phyloP scores from a whole-genome alignment of 169 alveolate species.

The Plasmodium ovale region DNA sequence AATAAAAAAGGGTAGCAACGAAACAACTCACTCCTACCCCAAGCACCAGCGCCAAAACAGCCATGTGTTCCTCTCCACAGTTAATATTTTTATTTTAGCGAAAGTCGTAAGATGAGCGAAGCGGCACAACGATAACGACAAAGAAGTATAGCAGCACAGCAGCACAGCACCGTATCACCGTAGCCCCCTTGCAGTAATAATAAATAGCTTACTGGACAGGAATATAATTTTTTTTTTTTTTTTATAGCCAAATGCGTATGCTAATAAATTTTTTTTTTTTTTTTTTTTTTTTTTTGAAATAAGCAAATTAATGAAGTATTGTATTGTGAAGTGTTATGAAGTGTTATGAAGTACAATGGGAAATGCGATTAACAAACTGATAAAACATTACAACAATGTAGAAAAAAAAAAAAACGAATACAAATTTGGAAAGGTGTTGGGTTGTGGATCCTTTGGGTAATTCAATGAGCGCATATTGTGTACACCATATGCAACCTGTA shows the following conservation, averaged over 20 bases:
- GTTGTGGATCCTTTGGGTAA: conserved; percentile 70
- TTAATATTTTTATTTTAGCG: no score
- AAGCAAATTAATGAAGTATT: neutral
- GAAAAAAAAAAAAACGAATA: conserved; percentile 59
- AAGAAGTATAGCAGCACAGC: no score
- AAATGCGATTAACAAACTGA: conserved; percentile 33
- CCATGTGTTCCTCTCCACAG: no score
- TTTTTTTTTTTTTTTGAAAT: neutral
- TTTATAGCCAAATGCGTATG: neutral
- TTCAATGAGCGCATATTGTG: neutral
- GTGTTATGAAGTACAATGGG: conserved; percentile 54
- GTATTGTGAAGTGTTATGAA: conserved; percentile 36
- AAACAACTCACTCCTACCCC: no score
- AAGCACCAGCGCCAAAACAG: no score
- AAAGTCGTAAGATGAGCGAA: no score
- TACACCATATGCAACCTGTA: no score
- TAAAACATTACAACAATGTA: conserved; percentile 23
- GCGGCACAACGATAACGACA: no score
- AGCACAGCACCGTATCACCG: no score
- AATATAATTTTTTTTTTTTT: neutral
- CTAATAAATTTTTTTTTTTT: no score
- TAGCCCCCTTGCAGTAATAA: no score
- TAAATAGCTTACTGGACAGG: neutral
- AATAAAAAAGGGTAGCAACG: no score
- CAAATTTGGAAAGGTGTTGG: conserved; percentile 48